Evolutionary conservation across 2,329 filamentous ascomycete genomes (phyloP).

Genomic region (Colletotrichum camelliae): DNA sequence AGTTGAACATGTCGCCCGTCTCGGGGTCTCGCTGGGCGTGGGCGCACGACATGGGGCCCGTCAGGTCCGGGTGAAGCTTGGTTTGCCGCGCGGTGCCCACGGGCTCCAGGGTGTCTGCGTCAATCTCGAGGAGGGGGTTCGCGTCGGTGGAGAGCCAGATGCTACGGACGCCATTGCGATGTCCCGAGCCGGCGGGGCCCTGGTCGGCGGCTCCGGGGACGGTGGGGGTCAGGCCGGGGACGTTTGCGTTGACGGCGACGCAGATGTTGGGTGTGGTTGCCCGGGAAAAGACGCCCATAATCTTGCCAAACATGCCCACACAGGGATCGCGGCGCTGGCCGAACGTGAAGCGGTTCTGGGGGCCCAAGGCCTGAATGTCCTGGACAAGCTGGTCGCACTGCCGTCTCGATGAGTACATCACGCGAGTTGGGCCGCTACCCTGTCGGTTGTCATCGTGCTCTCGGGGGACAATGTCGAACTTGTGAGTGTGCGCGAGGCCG

Average conservation of each 20-base stretch:
- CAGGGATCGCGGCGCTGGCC: conserved; percentile 77
- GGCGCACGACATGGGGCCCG: conserved; percentile 70
- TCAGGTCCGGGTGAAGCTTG: conserved; percentile 70
- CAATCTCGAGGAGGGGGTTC: conserved; percentile 62
- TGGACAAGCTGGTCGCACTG: conserved; percentile 70
- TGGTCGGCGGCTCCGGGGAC: conserved; percentile 5
- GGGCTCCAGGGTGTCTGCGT: conserved; percentile 76
- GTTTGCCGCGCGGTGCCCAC: conserved; percentile 66
- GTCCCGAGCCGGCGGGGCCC: conserved; percentile 15
- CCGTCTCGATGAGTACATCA: conserved; percentile 75
- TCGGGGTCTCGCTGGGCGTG: conserved; percentile 75
- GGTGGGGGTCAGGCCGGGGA: conserved; percentile 57
- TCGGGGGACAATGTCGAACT: conserved; percentile 67
- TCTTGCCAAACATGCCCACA: conserved; percentile 73
- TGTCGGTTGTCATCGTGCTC: conserved; percentile 24
- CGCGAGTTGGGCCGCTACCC: conserved; percentile 37
- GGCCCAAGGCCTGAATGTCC: conserved; percentile 64
- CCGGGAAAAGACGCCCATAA: conserved; percentile 63
- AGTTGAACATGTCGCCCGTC: conserved; percentile 82
- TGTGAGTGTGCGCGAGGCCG: conserved; percentile 73
- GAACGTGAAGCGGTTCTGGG: conserved; percentile 65
- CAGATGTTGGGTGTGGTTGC: conserved; percentile 60
- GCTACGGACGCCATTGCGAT: conserved; percentile 37
- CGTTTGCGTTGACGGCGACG: conserved; percentile 69
- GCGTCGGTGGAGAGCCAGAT: conserved; percentile 65